These are phyloP conservation scores for Elasticomyces elasticus DNA, from an alignment of 495 filamentous ascomycete species.

Conservation along the genomic window DNA sequence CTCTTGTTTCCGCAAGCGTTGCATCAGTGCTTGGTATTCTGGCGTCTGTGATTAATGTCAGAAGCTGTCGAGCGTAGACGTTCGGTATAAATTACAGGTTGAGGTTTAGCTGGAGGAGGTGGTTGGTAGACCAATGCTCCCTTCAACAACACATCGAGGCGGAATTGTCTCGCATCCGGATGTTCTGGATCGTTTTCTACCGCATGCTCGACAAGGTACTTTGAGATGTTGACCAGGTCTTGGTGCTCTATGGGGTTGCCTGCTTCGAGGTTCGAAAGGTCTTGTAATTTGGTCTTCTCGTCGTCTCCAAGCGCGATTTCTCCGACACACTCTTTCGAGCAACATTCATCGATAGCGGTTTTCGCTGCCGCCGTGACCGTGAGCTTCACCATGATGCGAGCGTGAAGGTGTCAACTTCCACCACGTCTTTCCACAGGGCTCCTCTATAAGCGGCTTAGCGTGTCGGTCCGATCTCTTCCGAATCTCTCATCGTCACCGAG, in stretches of 20 bases:
- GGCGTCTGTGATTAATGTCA: conserved; percentile 45
- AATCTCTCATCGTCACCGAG: not conserved
- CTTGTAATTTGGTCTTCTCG: conserved; percentile 29
- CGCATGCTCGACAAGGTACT: conserved; percentile 35
- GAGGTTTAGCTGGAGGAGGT: conserved; percentile 64
- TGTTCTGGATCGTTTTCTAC: conserved; percentile 13
- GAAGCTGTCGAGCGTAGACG: conserved; percentile 10
- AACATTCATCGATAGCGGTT: conserved; percentile 45
- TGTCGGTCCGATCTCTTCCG: too few species aligned
- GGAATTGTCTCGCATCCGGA: conserved; percentile 21
- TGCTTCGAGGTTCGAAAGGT: conserved; percentile 28
- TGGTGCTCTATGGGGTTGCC: conserved; percentile 70
- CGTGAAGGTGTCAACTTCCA: too few species aligned
- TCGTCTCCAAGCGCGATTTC: not conserved
- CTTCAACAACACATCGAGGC: conserved; percentile 55
- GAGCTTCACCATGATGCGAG: conserved; percentile 72
- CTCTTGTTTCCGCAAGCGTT: conserved; percentile 64
- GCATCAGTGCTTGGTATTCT: conserved; percentile 87
- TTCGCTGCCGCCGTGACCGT: conserved; percentile 62
- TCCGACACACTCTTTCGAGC: not conserved
- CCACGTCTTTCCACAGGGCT: too few species aligned
- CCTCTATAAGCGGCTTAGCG: not conserved
- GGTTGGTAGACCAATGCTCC: conserved; percentile 66
- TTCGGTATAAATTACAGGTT: conserved; percentile 51
- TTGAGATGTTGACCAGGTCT: conserved; percentile 62